These are phyloP conservation scores for Wolfiporia cocos DNA, from an alignment of 1,284 basidiomycete genomes.

Conservation along the genomic window DNA sequence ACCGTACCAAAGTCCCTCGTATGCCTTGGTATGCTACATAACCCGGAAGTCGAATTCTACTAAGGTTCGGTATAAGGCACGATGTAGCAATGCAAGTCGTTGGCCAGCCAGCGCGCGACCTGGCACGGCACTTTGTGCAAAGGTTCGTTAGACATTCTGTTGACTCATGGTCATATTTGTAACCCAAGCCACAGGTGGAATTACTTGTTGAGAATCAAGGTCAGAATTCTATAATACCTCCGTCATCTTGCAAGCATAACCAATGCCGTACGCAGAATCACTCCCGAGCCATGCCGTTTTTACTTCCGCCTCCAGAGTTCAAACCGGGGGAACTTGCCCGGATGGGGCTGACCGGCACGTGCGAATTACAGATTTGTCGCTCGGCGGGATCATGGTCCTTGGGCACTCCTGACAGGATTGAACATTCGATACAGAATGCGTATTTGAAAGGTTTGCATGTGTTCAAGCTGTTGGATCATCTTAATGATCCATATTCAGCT, in stretches of 20 bases:
- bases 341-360: slow-evolving; percentile 89
- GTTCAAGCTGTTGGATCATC: background rate
- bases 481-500: slow-evolving; percentile 39
- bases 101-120: slow-evolving; percentile 93
- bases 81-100: slow-evolving; percentile 95
- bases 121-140: slow-evolving; percentile 94
- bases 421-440: slow-evolving; percentile 94
- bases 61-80: slow-evolving; percentile 58
- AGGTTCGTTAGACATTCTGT: slow-evolving; percentile 39
- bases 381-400: slow-evolving; percentile 96
- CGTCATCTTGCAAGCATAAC: slow-evolving; percentile 8
- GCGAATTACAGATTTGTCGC: slow-evolving; percentile 95
- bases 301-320: slow-evolving; percentile 93
- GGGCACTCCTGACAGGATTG: slow-evolving; percentile 81
- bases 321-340: slow-evolving; percentile 75
- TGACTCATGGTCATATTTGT: background rate
- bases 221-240: slow-evolving; percentile 28
- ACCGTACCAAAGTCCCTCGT: slow-evolving; percentile 81
- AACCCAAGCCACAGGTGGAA: slow-evolving; percentile 68
- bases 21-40: slow-evolving; percentile 83
- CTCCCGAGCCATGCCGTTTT: slow-evolving; percentile 86
- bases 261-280: slow-evolving; percentile 61
- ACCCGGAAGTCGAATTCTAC: slow-evolving; percentile 1
- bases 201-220: slow-evolving; percentile 86
- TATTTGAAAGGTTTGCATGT: slow-evolving; percentile 73